Conservation (phyloP, 2,329 filamentous ascomycete genomes). For the Thermochaetoides dissita region DNA sequence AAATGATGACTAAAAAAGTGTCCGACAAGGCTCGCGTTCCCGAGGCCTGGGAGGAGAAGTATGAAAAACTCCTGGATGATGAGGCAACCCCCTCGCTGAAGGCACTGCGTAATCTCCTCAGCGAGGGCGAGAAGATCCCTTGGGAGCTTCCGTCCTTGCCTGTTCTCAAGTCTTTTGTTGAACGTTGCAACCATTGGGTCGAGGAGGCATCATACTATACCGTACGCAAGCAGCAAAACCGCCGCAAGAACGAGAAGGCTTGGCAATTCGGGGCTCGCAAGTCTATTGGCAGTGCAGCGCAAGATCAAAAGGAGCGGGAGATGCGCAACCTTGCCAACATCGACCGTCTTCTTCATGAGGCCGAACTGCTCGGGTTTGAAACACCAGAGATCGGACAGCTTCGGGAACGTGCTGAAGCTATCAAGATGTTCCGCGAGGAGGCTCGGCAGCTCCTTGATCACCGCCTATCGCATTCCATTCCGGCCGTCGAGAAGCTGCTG, state of each 20-base stretch:
- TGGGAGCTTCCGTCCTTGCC: constrained; percentile 74
- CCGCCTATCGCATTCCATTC: constrained; percentile 46
- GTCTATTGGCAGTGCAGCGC: constrained; percentile 39
- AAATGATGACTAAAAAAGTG: constrained; percentile 56
- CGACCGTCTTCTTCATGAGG: constrained; percentile 66
- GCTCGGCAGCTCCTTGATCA: constrained; percentile 59
- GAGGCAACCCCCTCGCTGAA: constrained; percentile 77
- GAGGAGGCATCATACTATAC: constrained; percentile 95
- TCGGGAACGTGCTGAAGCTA: constrained; percentile 70
- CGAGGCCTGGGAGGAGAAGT: constrained; percentile 81
- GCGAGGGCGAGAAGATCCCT: constrained; percentile 92
- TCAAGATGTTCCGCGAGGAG: constrained; percentile 69
- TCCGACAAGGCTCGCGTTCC: constrained; percentile 75
- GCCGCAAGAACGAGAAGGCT: constrained; percentile 82
- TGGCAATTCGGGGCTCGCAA: constrained; percentile 65
- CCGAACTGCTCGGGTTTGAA: constrained; percentile 80
- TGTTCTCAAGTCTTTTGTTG: constrained; percentile 76
- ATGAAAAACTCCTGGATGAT: constrained; percentile 70
- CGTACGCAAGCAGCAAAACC: constrained; percentile 92
- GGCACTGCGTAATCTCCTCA: constrained; percentile 65
- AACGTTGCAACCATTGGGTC: constrained; percentile 93
- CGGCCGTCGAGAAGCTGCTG: constrained; percentile 78
- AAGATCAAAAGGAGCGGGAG: constrained; percentile 74
- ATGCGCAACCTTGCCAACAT: constrained; percentile 82
- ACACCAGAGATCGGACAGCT: constrained; percentile 80